These are phyloP conservation scores for Tolypocladium cylindrosporum DNA, from an alignment of 2,329 filamentous ascomycete genomes.

Conservation along the genomic window DNA sequence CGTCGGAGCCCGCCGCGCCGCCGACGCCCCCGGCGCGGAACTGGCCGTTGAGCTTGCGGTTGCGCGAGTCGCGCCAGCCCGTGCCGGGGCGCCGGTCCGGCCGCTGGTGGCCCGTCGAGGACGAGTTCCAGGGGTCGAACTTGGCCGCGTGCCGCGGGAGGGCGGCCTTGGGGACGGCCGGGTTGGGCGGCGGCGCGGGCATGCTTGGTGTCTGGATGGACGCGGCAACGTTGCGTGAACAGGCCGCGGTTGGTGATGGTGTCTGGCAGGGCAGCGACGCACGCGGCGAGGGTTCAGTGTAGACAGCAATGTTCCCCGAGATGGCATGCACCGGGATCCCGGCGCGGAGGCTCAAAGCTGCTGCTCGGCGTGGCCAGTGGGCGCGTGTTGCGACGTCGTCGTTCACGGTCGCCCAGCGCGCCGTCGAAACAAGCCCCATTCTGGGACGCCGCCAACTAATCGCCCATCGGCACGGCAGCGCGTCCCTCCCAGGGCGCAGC, in stretches of 20 bases:
- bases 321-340: background rate
- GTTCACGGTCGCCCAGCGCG: background rate
- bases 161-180: conserved; percentile 20
- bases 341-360: background rate
- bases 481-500: background rate
- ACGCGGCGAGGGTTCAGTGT: background rate
- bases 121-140: conserved; percentile 65
- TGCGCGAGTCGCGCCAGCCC: conserved; percentile 62
- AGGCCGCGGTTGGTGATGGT: background rate
- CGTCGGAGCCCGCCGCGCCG: conserved; percentile 18
- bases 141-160: conserved; percentile 29
- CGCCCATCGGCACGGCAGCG: background rate
- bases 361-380: background rate
- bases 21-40: conserved; percentile 47
- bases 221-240: background rate
- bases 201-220: background rate
- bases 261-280: background rate
- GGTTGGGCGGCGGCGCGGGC: background rate
- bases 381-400: background rate
- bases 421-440: background rate
- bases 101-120: conserved; percentile 68
- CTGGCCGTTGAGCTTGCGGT: conserved; percentile 59
- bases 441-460: background rate
- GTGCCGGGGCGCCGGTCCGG: conserved; percentile 56
- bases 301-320: background rate